A percentile compares a stretch with the other conserved stretches of the same genome.
These are phyloP conservation scores for Russula virescens DNA, from an alignment of 768 basidiomycete species.

Conservation along the genomic window DNA sequence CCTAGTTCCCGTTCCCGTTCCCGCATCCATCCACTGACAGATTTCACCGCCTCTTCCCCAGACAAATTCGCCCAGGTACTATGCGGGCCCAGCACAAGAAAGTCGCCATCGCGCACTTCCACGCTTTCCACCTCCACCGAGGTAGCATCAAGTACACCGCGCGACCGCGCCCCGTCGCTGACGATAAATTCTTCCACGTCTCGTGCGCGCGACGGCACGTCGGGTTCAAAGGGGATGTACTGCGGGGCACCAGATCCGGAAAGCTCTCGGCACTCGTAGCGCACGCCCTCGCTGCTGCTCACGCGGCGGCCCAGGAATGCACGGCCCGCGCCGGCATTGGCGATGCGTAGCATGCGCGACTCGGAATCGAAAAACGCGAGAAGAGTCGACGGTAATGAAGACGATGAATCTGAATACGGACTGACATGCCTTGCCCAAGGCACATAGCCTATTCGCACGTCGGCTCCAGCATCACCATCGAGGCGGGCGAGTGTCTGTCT, in stretches of 20 bases:
- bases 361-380: constrained; percentile 14
- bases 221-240: not conserved
- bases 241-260: not conserved
- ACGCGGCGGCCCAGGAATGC: constrained; percentile 9
- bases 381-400: not conserved
- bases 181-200: constrained; percentile 6
- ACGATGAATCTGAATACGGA: not conserved
- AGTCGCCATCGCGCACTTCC: constrained; percentile 12
- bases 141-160: not conserved
- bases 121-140: constrained; percentile 4
- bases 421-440: not conserved
- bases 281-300: not conserved
- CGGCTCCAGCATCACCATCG: not conserved
- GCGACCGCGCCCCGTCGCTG: not conserved
- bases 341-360: constrained; percentile 6
- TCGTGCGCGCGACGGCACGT: not conserved
- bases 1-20: not conserved
- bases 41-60: constrained; percentile 4
- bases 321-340: not conserved
- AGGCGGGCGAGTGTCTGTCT: not conserved
- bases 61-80: not conserved
- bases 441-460: not conserved
- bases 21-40: constrained; percentile 10
- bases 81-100: constrained; percentile 9
- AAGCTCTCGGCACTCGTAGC: constrained; percentile 2